Evolutionary conservation across 2,329 filamentous ascomycete genomes (phyloP).

Genomic region (Ophiostoma ips): DNA sequence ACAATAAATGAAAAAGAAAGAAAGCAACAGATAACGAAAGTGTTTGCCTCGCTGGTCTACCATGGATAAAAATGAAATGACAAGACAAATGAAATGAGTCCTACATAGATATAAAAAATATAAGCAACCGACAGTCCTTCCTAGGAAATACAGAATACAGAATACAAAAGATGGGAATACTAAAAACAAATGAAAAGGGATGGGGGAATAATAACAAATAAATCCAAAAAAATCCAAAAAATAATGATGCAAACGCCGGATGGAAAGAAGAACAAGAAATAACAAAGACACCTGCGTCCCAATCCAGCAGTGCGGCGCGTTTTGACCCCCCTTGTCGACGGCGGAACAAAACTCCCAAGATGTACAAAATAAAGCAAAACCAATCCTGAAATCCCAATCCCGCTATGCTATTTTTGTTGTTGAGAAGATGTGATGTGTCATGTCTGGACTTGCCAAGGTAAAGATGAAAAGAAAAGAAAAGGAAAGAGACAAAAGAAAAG

Average conservation of each 20-base stretch:
- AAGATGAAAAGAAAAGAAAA: neutral
- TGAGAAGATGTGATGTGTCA: neutral
- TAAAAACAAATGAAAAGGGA: conserved; percentile 4
- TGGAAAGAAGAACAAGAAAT: neutral
- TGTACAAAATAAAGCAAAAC: conserved; percentile 10
- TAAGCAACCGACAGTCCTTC: conserved; percentile 10
- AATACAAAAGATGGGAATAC: too few species aligned
- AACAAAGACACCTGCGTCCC: neutral
- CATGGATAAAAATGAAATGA: neutral
- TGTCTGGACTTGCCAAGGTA: conserved; percentile 4
- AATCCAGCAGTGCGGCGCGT: neutral
- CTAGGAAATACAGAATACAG: neutral
- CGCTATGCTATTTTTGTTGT: conserved; percentile 8
- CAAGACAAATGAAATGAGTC: neutral
- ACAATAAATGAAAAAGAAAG: neutral
- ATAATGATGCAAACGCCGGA: neutral
- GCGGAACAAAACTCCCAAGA: neutral
- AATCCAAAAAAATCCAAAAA: neutral
- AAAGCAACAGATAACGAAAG: neutral
- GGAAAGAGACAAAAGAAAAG: neutral
- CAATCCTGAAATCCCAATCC: neutral
- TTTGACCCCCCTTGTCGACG: too few species aligned
- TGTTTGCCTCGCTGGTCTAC: conserved; percentile 2
- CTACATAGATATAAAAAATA: conserved; percentile 6
- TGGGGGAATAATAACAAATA: neutral